phyloP scores from a whole-genome alignment of 2,329 filamentous ascomycete species.

The Xylaria sp. region DNA sequence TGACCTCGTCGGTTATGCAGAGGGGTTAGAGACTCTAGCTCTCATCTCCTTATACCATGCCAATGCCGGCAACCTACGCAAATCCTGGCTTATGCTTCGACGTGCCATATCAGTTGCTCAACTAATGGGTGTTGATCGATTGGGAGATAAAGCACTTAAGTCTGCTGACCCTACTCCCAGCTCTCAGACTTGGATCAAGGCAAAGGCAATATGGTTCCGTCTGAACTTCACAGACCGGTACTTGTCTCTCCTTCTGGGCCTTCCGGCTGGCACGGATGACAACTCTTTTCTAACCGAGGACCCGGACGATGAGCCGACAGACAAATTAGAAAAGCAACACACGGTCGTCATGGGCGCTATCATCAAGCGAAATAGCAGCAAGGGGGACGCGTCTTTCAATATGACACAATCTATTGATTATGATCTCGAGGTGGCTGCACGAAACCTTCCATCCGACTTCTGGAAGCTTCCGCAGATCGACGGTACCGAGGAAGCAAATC shows the following conservation, averaged over 20 bases:
- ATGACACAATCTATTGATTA: conserved; percentile 52
- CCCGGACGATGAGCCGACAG: conserved; percentile 44
- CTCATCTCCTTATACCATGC: conserved; percentile 56
- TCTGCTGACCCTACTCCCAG: conserved; percentile 47
- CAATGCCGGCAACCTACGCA: conserved; percentile 59
- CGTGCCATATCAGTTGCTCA: conserved; percentile 57
- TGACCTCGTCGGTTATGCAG: conserved; percentile 55
- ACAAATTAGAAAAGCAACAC: conserved; percentile 53
- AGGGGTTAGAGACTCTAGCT: conserved; percentile 59
- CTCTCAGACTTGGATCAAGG: conserved; percentile 39
- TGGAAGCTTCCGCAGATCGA: conserved; percentile 49
- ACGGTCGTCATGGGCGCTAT: conserved; percentile 51
- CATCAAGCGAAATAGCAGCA: conserved; percentile 52
- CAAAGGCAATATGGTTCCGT: conserved; percentile 52
- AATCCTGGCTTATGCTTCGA: conserved; percentile 58
- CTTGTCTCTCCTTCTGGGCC: conserved; percentile 56
- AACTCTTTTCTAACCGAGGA: conserved; percentile 44
- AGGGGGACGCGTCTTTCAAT: conserved; percentile 46
- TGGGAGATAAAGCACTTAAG: conserved; percentile 42
- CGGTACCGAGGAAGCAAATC: conserved; percentile 24
- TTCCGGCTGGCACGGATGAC: conserved; percentile 52
- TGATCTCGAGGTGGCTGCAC: conserved; percentile 52
- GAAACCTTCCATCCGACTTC: conserved; percentile 52
- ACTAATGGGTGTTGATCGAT: conserved; percentile 55
- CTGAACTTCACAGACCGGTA: conserved; percentile 57